Evolutionary conservation across 2,329 filamentous ascomycete genomes (phyloP).

Genomic region (Acephala macrosclerotiorum): DNA sequence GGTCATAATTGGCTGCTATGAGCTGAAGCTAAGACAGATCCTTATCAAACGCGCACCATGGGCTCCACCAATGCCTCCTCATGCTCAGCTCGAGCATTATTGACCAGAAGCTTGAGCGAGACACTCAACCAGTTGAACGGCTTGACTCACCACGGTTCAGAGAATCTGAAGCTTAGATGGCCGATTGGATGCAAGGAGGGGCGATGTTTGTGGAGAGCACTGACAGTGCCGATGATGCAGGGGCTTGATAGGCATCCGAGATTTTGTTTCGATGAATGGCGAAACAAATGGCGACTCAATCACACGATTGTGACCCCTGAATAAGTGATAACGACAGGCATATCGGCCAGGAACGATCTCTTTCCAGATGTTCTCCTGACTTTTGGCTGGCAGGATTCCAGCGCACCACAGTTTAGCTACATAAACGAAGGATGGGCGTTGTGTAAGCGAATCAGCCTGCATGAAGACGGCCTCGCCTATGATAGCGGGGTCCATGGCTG

Average conservation of each 20-base stretch:
- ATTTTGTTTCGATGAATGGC: conserved; percentile 33
- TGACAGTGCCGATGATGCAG: conserved; percentile 17
- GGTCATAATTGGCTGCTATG: conserved; percentile 24
- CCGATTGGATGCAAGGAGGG: conserved; percentile 30
- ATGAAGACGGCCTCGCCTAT: conserved; percentile 26
- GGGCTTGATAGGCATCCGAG: conserved; percentile 33
- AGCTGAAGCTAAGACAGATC: conserved; percentile 22
- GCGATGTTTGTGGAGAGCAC: conserved; percentile 21
- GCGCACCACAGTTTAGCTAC: conserved; percentile 13
- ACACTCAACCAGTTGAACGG: conserved; percentile 21
- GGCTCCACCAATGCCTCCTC: conserved; percentile 18
- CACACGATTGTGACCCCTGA: conserved; percentile 25
- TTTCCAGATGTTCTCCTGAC: neutral
- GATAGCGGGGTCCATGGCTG: conserved; percentile 18
- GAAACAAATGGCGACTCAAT: conserved; percentile 27
- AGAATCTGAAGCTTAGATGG: conserved; percentile 27
- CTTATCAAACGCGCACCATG: conserved; percentile 30
- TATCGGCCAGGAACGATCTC: conserved; percentile 12
- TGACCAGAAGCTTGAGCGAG: conserved; percentile 17
- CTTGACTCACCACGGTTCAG: conserved; percentile 14
- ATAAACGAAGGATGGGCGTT: conserved; percentile 16
- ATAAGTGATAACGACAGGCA: conserved; percentile 19
- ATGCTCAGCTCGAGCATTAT: conserved; percentile 14
- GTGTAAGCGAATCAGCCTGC: conserved; percentile 18
- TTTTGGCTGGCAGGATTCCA: neutral